A percentile compares a stretch with the other conserved stretches of the same genome.
Conservation (phyloP, 768 basidiomycete genomes). For the Lyophyllum semitale region DNA sequence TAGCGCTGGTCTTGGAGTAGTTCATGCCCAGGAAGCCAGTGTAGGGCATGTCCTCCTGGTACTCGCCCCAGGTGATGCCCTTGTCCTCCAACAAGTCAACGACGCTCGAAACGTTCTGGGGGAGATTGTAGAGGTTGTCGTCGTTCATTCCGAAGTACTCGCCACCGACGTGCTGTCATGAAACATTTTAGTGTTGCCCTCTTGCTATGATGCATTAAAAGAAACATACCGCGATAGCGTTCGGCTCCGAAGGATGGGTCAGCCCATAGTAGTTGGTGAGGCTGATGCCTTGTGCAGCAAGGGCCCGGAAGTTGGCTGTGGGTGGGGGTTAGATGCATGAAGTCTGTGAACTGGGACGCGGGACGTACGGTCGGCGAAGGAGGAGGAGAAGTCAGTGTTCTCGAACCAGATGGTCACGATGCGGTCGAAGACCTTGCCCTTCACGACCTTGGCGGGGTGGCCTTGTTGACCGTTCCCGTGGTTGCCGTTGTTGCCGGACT, state of each 20-base stretch:
- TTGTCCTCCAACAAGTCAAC: constrained; percentile 64
- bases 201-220: constrained; percentile 2
- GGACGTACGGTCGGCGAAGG: constrained; percentile 24
- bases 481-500: no score
- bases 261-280: constrained; percentile 47
- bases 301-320: constrained; percentile 28
- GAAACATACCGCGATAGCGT: constrained; percentile 43
- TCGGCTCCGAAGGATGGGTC: constrained; percentile 65
- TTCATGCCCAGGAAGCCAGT: constrained; percentile 48
- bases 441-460: neutral
- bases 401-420: constrained; percentile 56
- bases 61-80: constrained; percentile 59
- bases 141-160: constrained; percentile 39
- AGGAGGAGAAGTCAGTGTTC: constrained; percentile 53
- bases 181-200: no score
- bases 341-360: constrained; percentile 2
- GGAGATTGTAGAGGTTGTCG: constrained; percentile 41
- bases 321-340: neutral
- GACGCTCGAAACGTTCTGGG: constrained; percentile 53
- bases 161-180: constrained; percentile 11
- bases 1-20: constrained; percentile 24
- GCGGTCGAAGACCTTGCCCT: constrained; percentile 31
- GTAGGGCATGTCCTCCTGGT: constrained; percentile 59
- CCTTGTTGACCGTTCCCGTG: neutral
- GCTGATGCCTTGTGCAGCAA: constrained; percentile 52